Conservation (phyloP, 1,284 basidiomycete species). For the Mixia osmundae region DNA sequence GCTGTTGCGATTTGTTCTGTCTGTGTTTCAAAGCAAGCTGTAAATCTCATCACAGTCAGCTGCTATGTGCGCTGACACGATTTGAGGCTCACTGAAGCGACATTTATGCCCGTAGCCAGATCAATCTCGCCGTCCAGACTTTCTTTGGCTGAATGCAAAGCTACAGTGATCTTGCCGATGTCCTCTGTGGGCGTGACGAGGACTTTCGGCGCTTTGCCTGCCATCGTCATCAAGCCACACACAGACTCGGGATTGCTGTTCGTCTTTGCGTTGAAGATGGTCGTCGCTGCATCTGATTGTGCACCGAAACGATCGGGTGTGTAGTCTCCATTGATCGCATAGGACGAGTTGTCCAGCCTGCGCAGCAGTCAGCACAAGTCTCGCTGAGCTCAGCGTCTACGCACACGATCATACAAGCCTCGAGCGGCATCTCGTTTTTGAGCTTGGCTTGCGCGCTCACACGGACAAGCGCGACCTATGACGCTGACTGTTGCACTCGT, state of each 20-base stretch:
- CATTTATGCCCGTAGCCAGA: constrained; percentile 68
- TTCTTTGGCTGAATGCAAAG: constrained; percentile 41
- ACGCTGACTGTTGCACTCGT: too few species aligned
- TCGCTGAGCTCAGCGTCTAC: too few species aligned
- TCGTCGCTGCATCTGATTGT: constrained; percentile 73
- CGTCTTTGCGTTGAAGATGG: constrained; percentile 78
- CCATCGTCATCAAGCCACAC: constrained; percentile 95
- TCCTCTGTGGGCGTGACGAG: constrained; percentile 90
- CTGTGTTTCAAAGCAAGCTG: constrained; percentile 81
- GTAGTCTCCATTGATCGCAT: constrained; percentile 64
- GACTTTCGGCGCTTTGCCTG: constrained; percentile 79
- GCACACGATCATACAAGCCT: too few species aligned
- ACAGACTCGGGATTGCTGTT: constrained; percentile 92
- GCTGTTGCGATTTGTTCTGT: constrained; percentile 93
- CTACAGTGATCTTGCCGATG: constrained; percentile 68
- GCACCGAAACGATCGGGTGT: constrained; percentile 37
- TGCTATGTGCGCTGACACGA: neutral
- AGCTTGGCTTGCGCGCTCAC: too few species aligned
- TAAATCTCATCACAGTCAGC: constrained; percentile 4
- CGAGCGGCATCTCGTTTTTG: too few species aligned
- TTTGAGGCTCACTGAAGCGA: constrained; percentile 37
- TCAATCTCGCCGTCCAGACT: constrained; percentile 59
- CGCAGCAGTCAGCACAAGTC: too few species aligned
- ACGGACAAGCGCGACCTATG: too few species aligned
- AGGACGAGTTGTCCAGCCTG: constrained; percentile 24